Evolutionary conservation across 352 stramenopile genomes (phyloP).

Genomic region (Saprolegnia parasitica): DNA sequence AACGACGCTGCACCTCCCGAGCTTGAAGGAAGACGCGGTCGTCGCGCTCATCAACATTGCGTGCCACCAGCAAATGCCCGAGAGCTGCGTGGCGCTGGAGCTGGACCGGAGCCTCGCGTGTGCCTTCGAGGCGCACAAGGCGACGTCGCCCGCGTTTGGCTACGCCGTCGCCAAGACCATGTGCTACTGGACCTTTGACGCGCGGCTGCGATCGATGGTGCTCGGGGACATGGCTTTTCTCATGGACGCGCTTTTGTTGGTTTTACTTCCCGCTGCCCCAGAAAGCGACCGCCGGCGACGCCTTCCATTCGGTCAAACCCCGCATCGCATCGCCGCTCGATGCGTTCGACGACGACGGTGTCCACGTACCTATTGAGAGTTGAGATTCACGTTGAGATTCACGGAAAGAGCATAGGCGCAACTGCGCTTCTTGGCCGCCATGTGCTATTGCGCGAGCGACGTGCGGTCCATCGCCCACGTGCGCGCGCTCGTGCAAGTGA

Average conservation of each 20-base stretch:
- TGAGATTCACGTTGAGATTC: slow-evolving; percentile 40
- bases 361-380: slow-evolving; percentile 37
- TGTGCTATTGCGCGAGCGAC: slow-evolving; percentile 60
- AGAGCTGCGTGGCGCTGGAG: slow-evolving; percentile 45
- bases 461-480: slow-evolving; percentile 58
- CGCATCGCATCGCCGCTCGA: not conserved
- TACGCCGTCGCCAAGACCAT: slow-evolving; percentile 62
- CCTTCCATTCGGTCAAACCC: slow-evolving; percentile 55
- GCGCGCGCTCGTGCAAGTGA: slow-evolving; percentile 48
- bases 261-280: slow-evolving; percentile 11
- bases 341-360: slow-evolving; percentile 20
- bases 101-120: slow-evolving; percentile 49
- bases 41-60: slow-evolving; percentile 60
- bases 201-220: slow-evolving; percentile 53
- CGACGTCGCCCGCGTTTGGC: slow-evolving; percentile 35
- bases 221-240: slow-evolving; percentile 53
- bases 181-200: slow-evolving; percentile 68
- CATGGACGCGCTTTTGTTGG: slow-evolving; percentile 28
- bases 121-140: slow-evolving; percentile 40
- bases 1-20: not conserved
- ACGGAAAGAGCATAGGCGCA: not conserved
- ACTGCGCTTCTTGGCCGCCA: slow-evolving; percentile 53
- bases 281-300: not conserved
- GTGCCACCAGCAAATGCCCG: slow-evolving; percentile 26
- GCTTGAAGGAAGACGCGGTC: slow-evolving; percentile 56